Base-by-base conservation (phyloP, 2,329 filamentous ascomycete genomes). In the Sporothrix phasma region DNA sequence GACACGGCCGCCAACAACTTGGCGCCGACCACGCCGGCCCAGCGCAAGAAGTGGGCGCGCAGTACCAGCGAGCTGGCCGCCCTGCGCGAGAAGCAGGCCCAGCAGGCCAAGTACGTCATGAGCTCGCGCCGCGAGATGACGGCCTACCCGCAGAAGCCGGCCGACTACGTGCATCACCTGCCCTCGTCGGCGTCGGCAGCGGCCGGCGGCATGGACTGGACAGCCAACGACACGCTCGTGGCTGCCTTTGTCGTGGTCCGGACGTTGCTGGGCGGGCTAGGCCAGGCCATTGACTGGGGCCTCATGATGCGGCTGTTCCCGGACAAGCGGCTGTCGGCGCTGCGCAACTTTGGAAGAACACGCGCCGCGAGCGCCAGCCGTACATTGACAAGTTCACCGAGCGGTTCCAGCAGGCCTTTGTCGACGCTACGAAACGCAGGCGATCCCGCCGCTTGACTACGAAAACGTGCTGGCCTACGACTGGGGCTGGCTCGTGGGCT, bases 401-500 rank as follows among this genome's bases (percentile, higher is more conserved):
- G 5, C 81, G 84, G 56, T 90, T 93, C 67, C 85, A 88, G 69
- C 77, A 82, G 17, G 79, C 78, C 7, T 90, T 89, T 68, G 75
- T 90, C 5, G 74, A 79, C 54, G 88, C 88, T 90, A 91, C 68
- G 82, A 86, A 67, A 78, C 77, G 1, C 81, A 81, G 8, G 80
- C 87, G 66, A 68, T 92, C 1, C 80, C 84, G 1, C 73, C 78
- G 1, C 77, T 92, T 22, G 78, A 90, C 71, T 89, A 83, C 67
- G 79, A 88, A 60, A 75, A 88, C 53, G 78, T 85, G 0, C 73
- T 81, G 45, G 79, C 80, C 1, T 90, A 90, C 65, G 86, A 92
- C 70, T 92, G 89, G 88, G 74, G 77, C 10, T 74, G 72, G 4
- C 73, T 92, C 5, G 81, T 92, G 54, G 77, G 81, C 41, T 93